Base-by-base conservation (phyloP, 1,284 basidiomycete species). In the Schizophyllum amplum region DNA sequence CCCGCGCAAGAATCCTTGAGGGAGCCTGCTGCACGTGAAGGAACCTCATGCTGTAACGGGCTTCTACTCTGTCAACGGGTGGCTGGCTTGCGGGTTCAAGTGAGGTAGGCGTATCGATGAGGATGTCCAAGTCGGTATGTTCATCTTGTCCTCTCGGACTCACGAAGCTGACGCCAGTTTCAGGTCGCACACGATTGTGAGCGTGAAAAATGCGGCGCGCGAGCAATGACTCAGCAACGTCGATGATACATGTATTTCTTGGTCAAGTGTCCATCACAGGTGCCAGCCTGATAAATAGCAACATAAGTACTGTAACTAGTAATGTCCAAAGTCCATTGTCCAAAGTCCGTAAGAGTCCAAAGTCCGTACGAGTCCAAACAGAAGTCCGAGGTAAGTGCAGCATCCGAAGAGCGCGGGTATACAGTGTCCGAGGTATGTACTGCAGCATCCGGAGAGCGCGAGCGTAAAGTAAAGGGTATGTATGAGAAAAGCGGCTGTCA, bases 81-180 rank as follows among this genome's bases (percentile, higher is more conserved):
- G 71, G 71, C 58, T 72, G 17, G 62, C 71, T 20, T 70, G 69
- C n/a, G 71, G 67, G 6, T 72, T 72, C 52, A 53, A 55, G 20
- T 56, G 21, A 22, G n/a, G n/a, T n/a, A 24, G 48, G 24, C 11
- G n/a, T 9, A n/a, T 5, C 20, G 48, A 49, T 4, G n/a, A 42
- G 11, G 33, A 9, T 2, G 33, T 9, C 7, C 17, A 17, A 9
- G 4, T 9, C 33, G 17, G 33, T 13, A 3, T 42, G 17, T 42
- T 42, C 33, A 42, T 17, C 4, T 42, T 9, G 33, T 42, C 33
- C 7, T n/a, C n/a, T n/a, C n/a, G n/a, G n/a, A n/a, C n/a, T n/a
- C n/a, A n/a, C n/a, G n/a, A n/a, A n/a, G n/a, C n/a, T n/a, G n/a
- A n/a, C n/a, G n/a, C n/a, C n/a, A n/a, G n/a, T n/a, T n/a, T n/a